phyloP scores from a whole-genome alignment of 345 rosid species.

The Eucalyptus cloeziana region DNA sequence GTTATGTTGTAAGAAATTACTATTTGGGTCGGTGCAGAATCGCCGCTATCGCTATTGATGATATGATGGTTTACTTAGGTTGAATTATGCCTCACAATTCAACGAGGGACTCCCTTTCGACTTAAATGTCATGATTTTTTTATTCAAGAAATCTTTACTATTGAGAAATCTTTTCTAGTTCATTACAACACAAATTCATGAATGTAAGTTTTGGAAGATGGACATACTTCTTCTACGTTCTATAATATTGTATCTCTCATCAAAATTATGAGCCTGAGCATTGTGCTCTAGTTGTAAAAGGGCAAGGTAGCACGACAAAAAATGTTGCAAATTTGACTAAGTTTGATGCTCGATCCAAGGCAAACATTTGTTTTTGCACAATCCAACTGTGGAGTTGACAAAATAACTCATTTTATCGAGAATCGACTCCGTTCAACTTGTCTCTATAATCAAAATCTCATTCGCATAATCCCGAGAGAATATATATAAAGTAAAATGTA shows the following conservation, averaged over 20 bases:
- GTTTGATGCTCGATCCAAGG: accelerated
- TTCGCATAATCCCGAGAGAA: accelerated
- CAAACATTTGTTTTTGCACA: not conserved
- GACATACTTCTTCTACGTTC: not conserved
- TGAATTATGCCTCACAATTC: not conserved
- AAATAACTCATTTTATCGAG: not conserved
- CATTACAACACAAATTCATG: not conserved
- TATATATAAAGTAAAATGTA: not conserved
- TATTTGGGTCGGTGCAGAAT: accelerated
- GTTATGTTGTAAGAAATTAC: not conserved
- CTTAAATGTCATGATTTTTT: not conserved
- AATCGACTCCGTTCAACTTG: not conserved
- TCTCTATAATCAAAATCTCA: not conserved
- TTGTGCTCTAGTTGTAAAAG: accelerated
- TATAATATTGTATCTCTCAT: accelerated
- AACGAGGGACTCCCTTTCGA: accelerated
- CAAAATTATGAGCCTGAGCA: accelerated
- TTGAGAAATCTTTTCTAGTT: not conserved
- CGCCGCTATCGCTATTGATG: accelerated
- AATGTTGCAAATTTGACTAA: not conserved
- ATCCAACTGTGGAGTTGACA: accelerated
- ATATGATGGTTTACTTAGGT: not conserved
- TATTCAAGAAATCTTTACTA: not conserved
- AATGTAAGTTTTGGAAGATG: not conserved
- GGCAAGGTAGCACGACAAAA: not conserved